A percentile compares a stretch with the other conserved stretches of the same genome.
Evolutionary conservation across 1,139 yeast genomes (phyloP).

Genomic region (Suhomyces anneliseae): DNA sequence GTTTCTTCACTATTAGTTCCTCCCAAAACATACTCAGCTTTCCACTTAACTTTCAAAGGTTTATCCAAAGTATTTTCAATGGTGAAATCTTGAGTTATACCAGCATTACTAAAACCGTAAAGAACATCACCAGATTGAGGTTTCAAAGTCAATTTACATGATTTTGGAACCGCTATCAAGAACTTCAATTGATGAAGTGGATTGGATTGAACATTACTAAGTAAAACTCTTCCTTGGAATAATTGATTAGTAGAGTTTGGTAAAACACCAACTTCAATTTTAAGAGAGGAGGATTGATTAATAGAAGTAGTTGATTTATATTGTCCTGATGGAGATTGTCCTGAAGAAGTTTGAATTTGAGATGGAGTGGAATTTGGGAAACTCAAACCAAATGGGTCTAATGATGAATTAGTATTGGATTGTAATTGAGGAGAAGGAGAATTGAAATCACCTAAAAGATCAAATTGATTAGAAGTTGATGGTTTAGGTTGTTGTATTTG

Average conservation of each 20-base stretch:
- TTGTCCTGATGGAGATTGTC: slow-evolving; percentile 1
- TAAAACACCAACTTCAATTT: slow-evolving; percentile 51
- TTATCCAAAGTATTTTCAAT: slow-evolving; percentile 53
- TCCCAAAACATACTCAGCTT: slow-evolving; percentile 55
- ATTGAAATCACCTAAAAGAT: slow-evolving; percentile 47
- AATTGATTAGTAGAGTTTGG: slow-evolving; percentile 37
- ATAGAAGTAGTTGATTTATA: slow-evolving; percentile 26
- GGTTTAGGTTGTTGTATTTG: slow-evolving; percentile 15
- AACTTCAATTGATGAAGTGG: slow-evolving; percentile 53
- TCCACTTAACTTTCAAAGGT: slow-evolving; percentile 79
- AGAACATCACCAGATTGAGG: slow-evolving; percentile 67
- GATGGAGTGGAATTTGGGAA: slow-evolving; percentile 45
- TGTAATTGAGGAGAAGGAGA: slow-evolving; percentile 52
- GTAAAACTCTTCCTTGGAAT: slow-evolving; percentile 44
- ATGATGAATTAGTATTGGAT: slow-evolving; percentile 30
- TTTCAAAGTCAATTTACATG: slow-evolving; percentile 60
- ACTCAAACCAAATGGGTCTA: slow-evolving; percentile 55
- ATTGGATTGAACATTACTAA: slow-evolving; percentile 40
- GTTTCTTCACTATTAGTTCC: slow-evolving; percentile 53
- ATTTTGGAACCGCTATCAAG: slow-evolving; percentile 81
- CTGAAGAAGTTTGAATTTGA: slow-evolving; percentile 24
- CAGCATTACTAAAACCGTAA: slow-evolving; percentile 50
- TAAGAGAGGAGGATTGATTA: slow-evolving; percentile 49
- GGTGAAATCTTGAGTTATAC: slow-evolving; percentile 59
- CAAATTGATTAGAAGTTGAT: slow-evolving; percentile 22